phyloP scores from a whole-genome alignment of 2,329 filamentous ascomycete genomes.

The Apiospora kogelbergensis region DNA sequence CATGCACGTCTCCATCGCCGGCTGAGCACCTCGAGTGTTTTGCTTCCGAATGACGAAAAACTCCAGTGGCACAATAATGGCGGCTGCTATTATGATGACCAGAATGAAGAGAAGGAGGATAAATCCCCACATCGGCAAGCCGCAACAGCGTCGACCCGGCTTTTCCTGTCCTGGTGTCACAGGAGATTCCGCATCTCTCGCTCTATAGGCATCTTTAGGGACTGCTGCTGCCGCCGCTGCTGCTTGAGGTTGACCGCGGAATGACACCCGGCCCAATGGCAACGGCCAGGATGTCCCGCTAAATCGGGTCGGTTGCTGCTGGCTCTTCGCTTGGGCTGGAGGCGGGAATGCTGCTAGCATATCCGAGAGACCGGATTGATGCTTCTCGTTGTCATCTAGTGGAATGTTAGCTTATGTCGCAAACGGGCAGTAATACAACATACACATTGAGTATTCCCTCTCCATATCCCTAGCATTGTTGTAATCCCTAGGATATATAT shows the following conservation, averaged over 20 bases:
- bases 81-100: constrained; percentile 73
- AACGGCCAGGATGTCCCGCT: constrained; percentile 54
- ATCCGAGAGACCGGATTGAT: constrained; percentile 57
- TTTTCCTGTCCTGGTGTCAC: not conserved
- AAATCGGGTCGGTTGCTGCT: constrained; percentile 38
- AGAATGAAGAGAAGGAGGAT: constrained; percentile 64
- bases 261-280: constrained; percentile 26
- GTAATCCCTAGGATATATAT: constrained; percentile 34
- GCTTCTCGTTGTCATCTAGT: constrained; percentile 39
- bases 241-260: constrained; percentile 26
- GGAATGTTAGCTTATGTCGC: constrained; percentile 17
- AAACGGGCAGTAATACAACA: not conserved
- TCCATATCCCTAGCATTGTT: constrained; percentile 30
- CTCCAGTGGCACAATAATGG: constrained; percentile 75
- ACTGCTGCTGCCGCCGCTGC: constrained; percentile 16
- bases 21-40: constrained; percentile 29
- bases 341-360: constrained; percentile 67
- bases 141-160: constrained; percentile 69
- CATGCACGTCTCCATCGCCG: constrained; percentile 54
- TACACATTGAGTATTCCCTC: constrained; percentile 40
- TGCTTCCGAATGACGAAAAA: constrained; percentile 60
- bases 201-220: not conserved
- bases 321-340: constrained; percentile 46
- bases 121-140: constrained; percentile 79
- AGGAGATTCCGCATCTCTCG: not conserved